Conservation (phyloP, 2,329 filamentous ascomycete species). For the Penicillium brasilianum region DNA sequence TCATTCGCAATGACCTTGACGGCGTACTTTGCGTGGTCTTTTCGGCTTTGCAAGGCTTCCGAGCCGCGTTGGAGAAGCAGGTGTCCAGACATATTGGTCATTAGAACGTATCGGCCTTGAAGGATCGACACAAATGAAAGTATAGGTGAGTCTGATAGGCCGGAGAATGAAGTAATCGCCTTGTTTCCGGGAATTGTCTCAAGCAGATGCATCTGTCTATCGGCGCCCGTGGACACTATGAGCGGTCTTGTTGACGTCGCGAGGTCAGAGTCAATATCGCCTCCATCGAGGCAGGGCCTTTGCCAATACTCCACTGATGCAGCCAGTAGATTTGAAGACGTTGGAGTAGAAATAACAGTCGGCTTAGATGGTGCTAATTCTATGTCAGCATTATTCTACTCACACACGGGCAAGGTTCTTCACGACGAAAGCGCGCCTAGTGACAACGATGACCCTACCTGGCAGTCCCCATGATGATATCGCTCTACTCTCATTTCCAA, state of each 20-base stretch:
- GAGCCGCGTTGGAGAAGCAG: constrained; percentile 55
- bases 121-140: constrained; percentile 55
- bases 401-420: neutral
- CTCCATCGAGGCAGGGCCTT: constrained; percentile 20
- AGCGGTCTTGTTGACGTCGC: constrained; percentile 25
- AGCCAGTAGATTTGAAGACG: constrained; percentile 60
- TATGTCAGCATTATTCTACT: constrained; percentile 20
- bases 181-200: constrained; percentile 28
- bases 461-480: constrained; percentile 53
- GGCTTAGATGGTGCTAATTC: constrained; percentile 53
- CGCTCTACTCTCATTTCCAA: constrained; percentile 52
- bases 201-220: constrained; percentile 56
- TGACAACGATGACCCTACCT: constrained; percentile 42
- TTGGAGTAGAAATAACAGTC: constrained; percentile 48
- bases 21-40: constrained; percentile 64
- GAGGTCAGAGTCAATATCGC: constrained; percentile 11
- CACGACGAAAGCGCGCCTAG: neutral
- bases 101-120: constrained; percentile 52
- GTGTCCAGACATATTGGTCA: constrained; percentile 65
- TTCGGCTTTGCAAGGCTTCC: constrained; percentile 53
- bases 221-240: constrained; percentile 54
- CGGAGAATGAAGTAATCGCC: constrained; percentile 32
- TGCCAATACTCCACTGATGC: constrained; percentile 51
- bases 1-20: constrained; percentile 56
- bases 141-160: constrained; percentile 52